Percentiles rank a stretch among this genome's conserved stretches.
These are phyloP conservation scores for Chalaropsis ovoidea DNA, from an alignment of 2,329 filamentous ascomycete genomes.

Conservation along the genomic window DNA sequence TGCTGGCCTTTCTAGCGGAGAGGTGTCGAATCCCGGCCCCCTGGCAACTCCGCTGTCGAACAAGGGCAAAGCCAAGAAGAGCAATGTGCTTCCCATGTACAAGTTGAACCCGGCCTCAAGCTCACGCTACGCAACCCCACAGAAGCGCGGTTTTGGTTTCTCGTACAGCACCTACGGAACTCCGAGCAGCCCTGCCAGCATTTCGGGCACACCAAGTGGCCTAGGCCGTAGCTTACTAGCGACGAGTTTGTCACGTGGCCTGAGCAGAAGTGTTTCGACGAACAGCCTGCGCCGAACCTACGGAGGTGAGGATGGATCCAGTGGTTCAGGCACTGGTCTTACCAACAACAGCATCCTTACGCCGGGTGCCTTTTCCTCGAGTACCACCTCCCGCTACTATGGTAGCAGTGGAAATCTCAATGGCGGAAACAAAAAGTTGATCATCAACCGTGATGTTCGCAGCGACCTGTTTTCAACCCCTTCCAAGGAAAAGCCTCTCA, in stretches of 20 bases:
- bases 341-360: constrained; percentile 56
- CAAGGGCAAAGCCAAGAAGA: constrained; percentile 63
- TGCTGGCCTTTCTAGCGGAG: constrained; percentile 55
- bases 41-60: constrained; percentile 80
- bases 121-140: constrained; percentile 70
- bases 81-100: constrained; percentile 72
- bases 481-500: constrained; percentile 41
- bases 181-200: constrained; percentile 59
- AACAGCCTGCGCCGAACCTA: constrained; percentile 77
- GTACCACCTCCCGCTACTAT: constrained; percentile 52
- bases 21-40: constrained; percentile 65
- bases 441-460: constrained; percentile 79
- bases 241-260: constrained; percentile 57
- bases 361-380: constrained; percentile 72
- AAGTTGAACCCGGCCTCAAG: constrained; percentile 75
- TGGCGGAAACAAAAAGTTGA: constrained; percentile 73
- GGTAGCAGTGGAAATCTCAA: constrained; percentile 49
- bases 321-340: constrained; percentile 8
- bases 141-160: constrained; percentile 81
- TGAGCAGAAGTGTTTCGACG: constrained; percentile 80
- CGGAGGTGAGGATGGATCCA: constrained; percentile 55
- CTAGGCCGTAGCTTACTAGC: constrained; percentile 55
- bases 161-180: constrained; percentile 87
- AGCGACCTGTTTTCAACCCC: constrained; percentile 59
- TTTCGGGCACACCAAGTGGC: constrained; percentile 52